Conservation (phyloP, 768 basidiomycete species). For the Podaxis pistillaris region DNA sequence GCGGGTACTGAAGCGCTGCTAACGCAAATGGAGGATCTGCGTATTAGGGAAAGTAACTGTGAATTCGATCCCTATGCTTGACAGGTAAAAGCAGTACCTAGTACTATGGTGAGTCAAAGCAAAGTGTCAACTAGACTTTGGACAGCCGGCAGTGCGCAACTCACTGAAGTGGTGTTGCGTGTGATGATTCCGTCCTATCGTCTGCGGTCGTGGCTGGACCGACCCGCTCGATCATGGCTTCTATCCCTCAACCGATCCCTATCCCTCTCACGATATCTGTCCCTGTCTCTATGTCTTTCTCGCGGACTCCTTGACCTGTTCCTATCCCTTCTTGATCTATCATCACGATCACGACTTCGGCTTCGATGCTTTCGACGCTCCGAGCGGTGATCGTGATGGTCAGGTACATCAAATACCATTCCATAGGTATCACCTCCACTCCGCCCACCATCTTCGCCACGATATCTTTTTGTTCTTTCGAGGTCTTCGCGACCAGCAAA, state of each 20-base stretch:
- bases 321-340: constrained; percentile 16
- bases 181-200: neutral
- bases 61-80: neutral
- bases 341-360: constrained; percentile 45
- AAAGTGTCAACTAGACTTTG: neutral
- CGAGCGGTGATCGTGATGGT: constrained; percentile 29
- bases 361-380: constrained; percentile 46
- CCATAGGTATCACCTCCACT: constrained; percentile 50
- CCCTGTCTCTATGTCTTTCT: constrained; percentile 24
- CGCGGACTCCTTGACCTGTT: constrained; percentile 40
- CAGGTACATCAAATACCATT: constrained; percentile 85
- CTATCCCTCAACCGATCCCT: constrained; percentile 27
- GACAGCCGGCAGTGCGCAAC: neutral
- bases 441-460: constrained; percentile 39
- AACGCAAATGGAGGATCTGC: neutral
- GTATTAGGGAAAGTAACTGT: neutral
- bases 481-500: constrained; percentile 78
- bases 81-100: neutral
- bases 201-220: constrained; percentile 18
- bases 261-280: constrained; percentile 28
- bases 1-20: neutral
- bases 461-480: constrained; percentile 68
- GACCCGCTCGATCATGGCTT: constrained; percentile 22
- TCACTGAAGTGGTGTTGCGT: neutral
- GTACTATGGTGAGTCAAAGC: neutral